A percentile compares a stretch with the other conserved stretches of the same genome.
These are phyloP conservation scores for Pouteria glomerata DNA, from an alignment of 148 eudicot genomes.

Conservation along the genomic window DNA sequence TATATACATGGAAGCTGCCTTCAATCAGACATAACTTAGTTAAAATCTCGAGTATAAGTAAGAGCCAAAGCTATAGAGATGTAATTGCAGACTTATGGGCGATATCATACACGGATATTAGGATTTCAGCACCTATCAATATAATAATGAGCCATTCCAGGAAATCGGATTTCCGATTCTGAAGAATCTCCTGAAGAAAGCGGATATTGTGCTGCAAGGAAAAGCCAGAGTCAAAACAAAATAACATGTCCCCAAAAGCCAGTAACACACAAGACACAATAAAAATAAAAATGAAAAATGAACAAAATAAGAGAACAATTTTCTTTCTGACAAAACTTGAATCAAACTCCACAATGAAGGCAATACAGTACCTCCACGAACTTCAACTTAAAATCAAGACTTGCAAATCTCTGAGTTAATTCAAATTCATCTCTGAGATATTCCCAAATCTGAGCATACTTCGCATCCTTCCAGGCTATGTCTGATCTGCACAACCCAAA, in stretches of 20 bases:
- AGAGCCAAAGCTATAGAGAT: conserved; percentile 21
- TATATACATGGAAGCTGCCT: too few relatives aligned
- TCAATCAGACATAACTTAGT: background rate
- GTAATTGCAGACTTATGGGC: conserved; percentile 58
- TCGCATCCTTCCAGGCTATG: conserved; percentile 98
- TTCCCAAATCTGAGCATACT: conserved; percentile 98
- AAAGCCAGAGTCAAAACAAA: background rate
- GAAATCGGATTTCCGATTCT: conserved; percentile 89
- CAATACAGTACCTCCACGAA: conserved; percentile 72
- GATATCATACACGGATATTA: conserved; percentile 81
- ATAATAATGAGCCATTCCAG: conserved; percentile 92
- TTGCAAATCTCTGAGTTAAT: conserved; percentile 92
- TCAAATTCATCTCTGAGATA: conserved; percentile 95
- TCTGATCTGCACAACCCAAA: conserved; percentile 59
- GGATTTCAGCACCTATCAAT: conserved; percentile 77
- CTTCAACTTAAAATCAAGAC: conserved; percentile 93
- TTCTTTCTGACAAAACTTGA: background rate
- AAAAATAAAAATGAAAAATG: background rate
- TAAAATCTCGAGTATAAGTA: background rate
- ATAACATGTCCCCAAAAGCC: background rate
- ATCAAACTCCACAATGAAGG: background rate
- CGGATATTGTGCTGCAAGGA: conserved; percentile 81
- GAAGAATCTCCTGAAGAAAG: conserved; percentile 88
- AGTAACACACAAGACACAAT: too few relatives aligned
- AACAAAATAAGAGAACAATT: background rate